Evolutionary conservation across 805 yeast species (phyloP).

Genomic region (Candida vaughaniae): DNA sequence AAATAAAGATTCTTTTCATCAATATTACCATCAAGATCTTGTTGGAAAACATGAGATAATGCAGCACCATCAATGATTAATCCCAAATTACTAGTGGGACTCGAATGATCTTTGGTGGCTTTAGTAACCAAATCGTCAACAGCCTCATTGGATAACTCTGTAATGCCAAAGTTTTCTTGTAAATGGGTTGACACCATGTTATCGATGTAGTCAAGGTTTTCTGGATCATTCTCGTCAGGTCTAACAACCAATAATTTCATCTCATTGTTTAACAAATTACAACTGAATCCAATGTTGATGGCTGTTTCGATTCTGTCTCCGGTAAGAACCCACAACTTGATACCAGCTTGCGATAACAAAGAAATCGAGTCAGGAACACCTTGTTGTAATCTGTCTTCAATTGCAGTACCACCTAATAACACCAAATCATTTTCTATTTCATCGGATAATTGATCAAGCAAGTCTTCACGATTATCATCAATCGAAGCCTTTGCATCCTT

Average conservation of each 20-base stretch:
- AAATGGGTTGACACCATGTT: slow-evolving; percentile 38
- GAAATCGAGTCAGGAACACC: slow-evolving; percentile 78
- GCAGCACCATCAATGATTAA: slow-evolving; percentile 73
- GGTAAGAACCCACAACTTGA: slow-evolving; percentile 79
- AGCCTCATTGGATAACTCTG: slow-evolving; percentile 38
- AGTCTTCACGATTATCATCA: slow-evolving; percentile 56
- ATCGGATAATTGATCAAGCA: slow-evolving; percentile 52
- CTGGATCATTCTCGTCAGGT: slow-evolving; percentile 54
- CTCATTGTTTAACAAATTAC: slow-evolving; percentile 63
- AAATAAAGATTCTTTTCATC: slow-evolving; percentile 13
- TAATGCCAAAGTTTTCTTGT: slow-evolving; percentile 45
- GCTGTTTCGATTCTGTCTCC: slow-evolving; percentile 86
- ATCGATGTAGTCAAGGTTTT: slow-evolving; percentile 12
- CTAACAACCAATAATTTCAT: slow-evolving; percentile 70
- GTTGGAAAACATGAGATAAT: slow-evolving; percentile 41
- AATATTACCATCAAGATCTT: slow-evolving; percentile 22
- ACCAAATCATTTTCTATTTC: slow-evolving; percentile 58
- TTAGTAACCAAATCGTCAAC: slow-evolving; percentile 51
- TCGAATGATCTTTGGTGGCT: slow-evolving; percentile 62
- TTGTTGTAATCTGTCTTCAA: slow-evolving; percentile 74
- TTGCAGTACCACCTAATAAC: slow-evolving; percentile 76
- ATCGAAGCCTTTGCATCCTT: slow-evolving; percentile 57
- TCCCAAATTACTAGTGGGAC: slow-evolving; percentile 59
- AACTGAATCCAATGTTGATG: slow-evolving; percentile 77
- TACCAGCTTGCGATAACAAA: slow-evolving; percentile 65